phyloP scores from a whole-genome alignment of 768 basidiomycete genomes.

The Ephemerocybe angulata region DNA sequence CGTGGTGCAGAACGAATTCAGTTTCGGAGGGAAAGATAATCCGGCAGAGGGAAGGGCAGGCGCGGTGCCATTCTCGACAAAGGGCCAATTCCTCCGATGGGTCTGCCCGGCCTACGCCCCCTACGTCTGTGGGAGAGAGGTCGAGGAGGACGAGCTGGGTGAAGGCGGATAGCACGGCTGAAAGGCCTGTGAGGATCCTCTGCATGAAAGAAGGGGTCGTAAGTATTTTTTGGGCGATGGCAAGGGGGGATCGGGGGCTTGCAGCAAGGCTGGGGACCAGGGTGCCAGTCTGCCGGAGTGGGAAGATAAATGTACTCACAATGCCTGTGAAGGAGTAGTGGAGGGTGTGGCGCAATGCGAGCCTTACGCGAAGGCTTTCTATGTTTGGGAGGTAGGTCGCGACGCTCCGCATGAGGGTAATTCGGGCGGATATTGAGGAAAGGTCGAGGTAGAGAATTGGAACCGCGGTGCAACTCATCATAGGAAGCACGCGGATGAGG shows the following conservation, averaged over 20 bases:
- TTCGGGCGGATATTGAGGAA: constrained; percentile 56
- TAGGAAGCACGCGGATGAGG: constrained; percentile 46
- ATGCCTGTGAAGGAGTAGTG: constrained; percentile 63
- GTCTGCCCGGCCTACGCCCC: constrained; percentile 40
- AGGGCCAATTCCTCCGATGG: constrained; percentile 47
- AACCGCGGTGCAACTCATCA: constrained; percentile 44
- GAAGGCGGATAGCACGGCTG: constrained; percentile 54
- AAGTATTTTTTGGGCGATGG: background rate
- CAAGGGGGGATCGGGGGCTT: constrained; percentile 7
- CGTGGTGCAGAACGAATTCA: constrained; percentile 43
- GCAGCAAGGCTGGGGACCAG: constrained; percentile 7
- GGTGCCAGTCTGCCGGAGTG: constrained; percentile 3
- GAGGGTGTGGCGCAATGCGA: constrained; percentile 62
- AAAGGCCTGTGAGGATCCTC: constrained; percentile 57
- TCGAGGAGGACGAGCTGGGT: constrained; percentile 49
- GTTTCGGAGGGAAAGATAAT: constrained; percentile 55
- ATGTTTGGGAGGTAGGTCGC: constrained; percentile 48
- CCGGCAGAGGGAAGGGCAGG: constrained; percentile 49
- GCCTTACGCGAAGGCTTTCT: constrained; percentile 49
- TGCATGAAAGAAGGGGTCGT: constrained; percentile 17
- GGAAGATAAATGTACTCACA: constrained; percentile 40
- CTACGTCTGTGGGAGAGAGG: constrained; percentile 55
- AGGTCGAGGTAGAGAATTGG: constrained; percentile 56
- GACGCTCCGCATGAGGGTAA: constrained; percentile 52
- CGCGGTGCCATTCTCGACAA: constrained; percentile 51